Evolutionary conservation across 306 rosid species (phyloP).

Genomic region (Fragaria iinumae): DNA sequence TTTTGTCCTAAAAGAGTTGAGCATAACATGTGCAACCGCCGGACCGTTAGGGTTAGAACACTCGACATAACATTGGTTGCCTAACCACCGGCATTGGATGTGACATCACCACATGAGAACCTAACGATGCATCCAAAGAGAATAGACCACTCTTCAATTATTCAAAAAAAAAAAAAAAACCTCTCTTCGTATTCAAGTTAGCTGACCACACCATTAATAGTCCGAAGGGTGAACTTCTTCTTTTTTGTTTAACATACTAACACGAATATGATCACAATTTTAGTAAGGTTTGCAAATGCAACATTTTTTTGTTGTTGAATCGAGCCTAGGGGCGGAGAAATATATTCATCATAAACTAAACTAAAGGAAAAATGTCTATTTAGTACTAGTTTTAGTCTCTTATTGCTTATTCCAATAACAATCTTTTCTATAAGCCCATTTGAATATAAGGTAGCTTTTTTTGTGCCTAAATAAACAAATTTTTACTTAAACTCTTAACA

Average conservation of each 20-base stretch:
- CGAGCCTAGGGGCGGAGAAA: too few relatives aligned
- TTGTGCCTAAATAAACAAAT: too few relatives aligned
- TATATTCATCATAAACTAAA: too few relatives aligned
- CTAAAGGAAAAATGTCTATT: too few relatives aligned
- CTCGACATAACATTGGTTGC: not conserved
- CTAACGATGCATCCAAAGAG: not conserved
- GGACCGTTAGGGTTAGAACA: not conserved
- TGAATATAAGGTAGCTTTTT: too few relatives aligned
- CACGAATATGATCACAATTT: not conserved
- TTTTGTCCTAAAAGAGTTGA: constrained; percentile 5
- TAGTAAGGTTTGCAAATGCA: not conserved
- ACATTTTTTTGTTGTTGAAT: too few relatives aligned
- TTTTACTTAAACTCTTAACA: too few relatives aligned
- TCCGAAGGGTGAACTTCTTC: not conserved
- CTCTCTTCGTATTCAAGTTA: not conserved
- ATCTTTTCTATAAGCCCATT: too few relatives aligned
- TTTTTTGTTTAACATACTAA: too few relatives aligned
- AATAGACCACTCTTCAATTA: constrained; percentile 6
- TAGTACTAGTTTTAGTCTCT: too few relatives aligned
- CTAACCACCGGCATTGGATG: constrained; percentile 3
- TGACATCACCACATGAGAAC: not conserved
- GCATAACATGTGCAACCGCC: constrained; percentile 20
- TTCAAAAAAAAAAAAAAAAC: too few relatives aligned
- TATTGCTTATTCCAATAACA: too few relatives aligned
- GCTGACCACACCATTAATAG: not conserved